Evolutionary conservation across 768 basidiomycete species (phyloP), one percentile per base, ranked within the genome.

Genomic region (Peribolospora baueri): DNA sequence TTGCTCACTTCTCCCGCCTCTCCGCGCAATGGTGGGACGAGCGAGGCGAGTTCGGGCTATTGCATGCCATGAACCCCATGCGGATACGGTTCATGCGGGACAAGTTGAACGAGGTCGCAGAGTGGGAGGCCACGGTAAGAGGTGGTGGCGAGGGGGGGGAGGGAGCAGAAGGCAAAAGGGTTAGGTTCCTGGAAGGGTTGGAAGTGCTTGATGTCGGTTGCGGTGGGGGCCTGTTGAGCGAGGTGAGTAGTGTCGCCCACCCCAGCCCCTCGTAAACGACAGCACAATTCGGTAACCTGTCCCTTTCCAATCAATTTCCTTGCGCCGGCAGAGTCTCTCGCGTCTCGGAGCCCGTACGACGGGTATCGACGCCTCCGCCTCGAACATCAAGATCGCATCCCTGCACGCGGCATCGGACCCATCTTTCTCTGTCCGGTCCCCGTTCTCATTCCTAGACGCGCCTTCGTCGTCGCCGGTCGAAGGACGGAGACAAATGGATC

Each of bases 21-120:
- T 84, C 86, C 2, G 78, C 81, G n/a, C 73, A 79, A 63, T 95
- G 90, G 90, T 95, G 90, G 88, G 79, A 90, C 67, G 85, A 91
- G 64, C 75, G 73, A 14, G 90, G 91, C 61, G 90, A 95, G 66
- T 90, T 91, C 65, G 73, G 71, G 3, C 70, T 87, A 43, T 69
- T 98, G 42, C 93, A 97, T 65, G 76, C 77, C 63, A 95, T 98
- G 91, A 98, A 98, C 69, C 87, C 88, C 2, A 74, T 80, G 8
- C 73, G 93, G 46, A 74, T 88, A 62, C 76, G 77, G 54, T 93
- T 86, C 66, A 74, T 98, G 40, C 74, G 67, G 7, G 64, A 84
- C 60, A 86, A 86, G 65, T 60, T 86, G 43, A 66, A 74, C 49
- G 81, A 84, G 61, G 69, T 73, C 11, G 69, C 70, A n/a, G 71